These are phyloP conservation scores for Excoecaria cochinchinensis DNA, from an alignment of 345 rosid genomes.

Conservation along the genomic window DNA sequence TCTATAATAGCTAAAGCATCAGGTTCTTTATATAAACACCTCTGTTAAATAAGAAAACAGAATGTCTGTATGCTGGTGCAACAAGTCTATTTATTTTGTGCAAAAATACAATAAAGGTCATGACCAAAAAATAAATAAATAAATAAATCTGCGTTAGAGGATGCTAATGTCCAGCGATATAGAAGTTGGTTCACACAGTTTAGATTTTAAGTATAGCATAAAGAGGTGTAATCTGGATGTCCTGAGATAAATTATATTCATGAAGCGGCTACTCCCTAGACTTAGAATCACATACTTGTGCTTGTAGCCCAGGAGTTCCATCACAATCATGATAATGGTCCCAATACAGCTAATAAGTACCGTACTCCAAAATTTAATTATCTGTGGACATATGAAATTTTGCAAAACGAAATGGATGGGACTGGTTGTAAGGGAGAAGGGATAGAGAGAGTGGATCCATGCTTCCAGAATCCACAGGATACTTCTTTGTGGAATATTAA, in stretches of 20 bases:
- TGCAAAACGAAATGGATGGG: background rate
- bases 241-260: background rate
- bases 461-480: background rate
- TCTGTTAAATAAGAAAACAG: background rate
- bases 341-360: background rate
- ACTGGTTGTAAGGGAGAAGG: background rate
- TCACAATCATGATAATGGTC: background rate
- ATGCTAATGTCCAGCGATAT: too few relatives aligned
- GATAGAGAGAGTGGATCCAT: background rate
- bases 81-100: background rate
- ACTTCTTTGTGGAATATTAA: background rate
- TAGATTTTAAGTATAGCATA: background rate
- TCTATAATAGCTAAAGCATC: background rate
- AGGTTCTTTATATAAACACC: background rate
- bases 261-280: background rate
- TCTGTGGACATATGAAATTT: background rate
- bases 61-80: background rate
- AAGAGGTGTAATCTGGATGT: background rate
- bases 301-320: background rate
- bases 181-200: background rate
- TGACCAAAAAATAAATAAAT: background rate
- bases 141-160: background rate
- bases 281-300: background rate
- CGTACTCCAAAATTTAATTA: too few relatives aligned
- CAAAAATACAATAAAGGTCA: background rate